Conservation (phyloP, 352 stramenopile genomes). For the Phytophthora quininea region DNA sequence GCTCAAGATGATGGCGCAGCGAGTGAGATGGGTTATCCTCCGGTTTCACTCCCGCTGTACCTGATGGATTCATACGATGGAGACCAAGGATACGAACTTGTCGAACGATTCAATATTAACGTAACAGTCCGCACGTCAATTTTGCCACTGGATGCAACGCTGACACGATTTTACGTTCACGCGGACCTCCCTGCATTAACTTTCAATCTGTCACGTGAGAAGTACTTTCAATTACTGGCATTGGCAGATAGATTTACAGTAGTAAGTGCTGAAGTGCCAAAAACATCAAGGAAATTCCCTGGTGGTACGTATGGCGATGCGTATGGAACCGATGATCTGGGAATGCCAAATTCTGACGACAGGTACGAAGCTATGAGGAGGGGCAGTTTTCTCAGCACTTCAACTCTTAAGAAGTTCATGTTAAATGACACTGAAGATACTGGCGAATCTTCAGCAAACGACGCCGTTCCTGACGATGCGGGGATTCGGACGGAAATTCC, state of each 20-base stretch:
- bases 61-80: slow-evolving; percentile 47
- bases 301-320: slow-evolving; percentile 21
- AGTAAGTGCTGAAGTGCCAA: slow-evolving; percentile 33
- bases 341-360: slow-evolving; percentile 16
- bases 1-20: slow-evolving; percentile 26
- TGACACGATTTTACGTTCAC: slow-evolving; percentile 85
- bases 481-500: slow-evolving; percentile 63
- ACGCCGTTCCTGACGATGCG: slow-evolving; percentile 28
- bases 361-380: slow-evolving; percentile 33
- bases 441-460: slow-evolving; percentile 14
- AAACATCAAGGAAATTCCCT: slow-evolving; percentile 28
- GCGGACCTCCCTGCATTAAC: slow-evolving; percentile 82
- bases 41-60: slow-evolving; percentile 51
- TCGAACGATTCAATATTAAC: slow-evolving; percentile 90
- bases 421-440: slow-evolving; percentile 40
- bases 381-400: slow-evolving; percentile 57
- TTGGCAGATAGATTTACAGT: slow-evolving; percentile 68
- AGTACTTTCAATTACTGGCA: slow-evolving; percentile 76
- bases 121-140: slow-evolving; percentile 85
- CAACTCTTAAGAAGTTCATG: slow-evolving; percentile 58
- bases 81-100: slow-evolving; percentile 74
- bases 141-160: slow-evolving; percentile 80
- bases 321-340: slow-evolving; percentile 15
- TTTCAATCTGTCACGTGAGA: slow-evolving; percentile 86
- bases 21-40: slow-evolving; percentile 35